Percentiles rank a stretch among this genome's conserved stretches.
Conservation (phyloP, 805 yeast genomes). For the Metschnikowia dekortorum region DNA sequence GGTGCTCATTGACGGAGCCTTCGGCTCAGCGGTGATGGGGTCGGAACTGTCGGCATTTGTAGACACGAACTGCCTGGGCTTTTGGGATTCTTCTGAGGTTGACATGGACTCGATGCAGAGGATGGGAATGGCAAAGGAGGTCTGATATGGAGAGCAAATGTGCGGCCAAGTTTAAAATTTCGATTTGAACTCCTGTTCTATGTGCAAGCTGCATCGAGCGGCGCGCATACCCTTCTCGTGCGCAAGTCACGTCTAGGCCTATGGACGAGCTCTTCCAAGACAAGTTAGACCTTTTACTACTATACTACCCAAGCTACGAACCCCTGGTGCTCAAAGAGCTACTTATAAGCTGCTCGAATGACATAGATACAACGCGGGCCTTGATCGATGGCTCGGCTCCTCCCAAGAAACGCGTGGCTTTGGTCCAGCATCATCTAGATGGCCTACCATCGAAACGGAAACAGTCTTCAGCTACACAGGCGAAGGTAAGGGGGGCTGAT, state of each 20-base stretch:
- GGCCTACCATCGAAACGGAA: not conserved
- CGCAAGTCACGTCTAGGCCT: not conserved
- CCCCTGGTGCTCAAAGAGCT: constrained; percentile 45
- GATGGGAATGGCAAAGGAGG: not conserved
- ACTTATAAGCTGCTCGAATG: constrained; percentile 51
- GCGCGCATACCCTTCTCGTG: constrained; percentile 4
- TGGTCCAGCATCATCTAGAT: constrained; percentile 10
- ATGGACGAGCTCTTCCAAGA: constrained; percentile 15
- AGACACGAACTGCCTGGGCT: constrained; percentile 8
- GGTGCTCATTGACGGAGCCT: constrained; percentile 13
- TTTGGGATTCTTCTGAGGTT: not conserved
- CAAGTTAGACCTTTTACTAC: constrained; percentile 34
- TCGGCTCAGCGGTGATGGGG: constrained; percentile 14
- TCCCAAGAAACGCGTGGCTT: constrained; percentile 15
- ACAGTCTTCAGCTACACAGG: not conserved
- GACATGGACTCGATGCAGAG: constrained; percentile 4
- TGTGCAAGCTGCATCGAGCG: constrained; percentile 3
- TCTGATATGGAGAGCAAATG: not conserved
- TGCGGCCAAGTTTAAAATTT: constrained; percentile 1
- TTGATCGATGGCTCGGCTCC: constrained; percentile 33
- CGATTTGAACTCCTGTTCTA: not conserved
- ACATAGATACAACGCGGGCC: constrained; percentile 37
- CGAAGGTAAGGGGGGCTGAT: not conserved
- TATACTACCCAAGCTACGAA: constrained; percentile 42
- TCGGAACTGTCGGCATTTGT: constrained; percentile 4